Conservation (phyloP, 257 asterid species). For the Ilex aquifolium region DNA sequence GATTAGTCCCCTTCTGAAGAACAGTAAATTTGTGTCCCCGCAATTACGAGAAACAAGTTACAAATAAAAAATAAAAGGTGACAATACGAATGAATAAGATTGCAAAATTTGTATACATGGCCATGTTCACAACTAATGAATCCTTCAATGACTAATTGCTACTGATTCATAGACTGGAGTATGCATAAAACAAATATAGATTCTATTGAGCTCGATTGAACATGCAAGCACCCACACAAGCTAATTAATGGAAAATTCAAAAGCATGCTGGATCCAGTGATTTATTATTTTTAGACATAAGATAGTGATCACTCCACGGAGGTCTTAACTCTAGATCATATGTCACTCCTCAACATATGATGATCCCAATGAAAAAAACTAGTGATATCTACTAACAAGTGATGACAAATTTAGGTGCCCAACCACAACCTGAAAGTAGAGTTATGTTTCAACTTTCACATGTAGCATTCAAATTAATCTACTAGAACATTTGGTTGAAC, state of each 20-base stretch:
- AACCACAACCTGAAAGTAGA: neutral
- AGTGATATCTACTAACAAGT: too few species aligned
- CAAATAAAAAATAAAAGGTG: neutral
- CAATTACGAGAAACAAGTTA: neutral
- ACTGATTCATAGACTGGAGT: too few species aligned
- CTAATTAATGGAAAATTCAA: neutral
- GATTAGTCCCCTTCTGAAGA: conserved; percentile 80
- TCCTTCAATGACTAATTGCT: too few species aligned
- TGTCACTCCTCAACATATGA: neutral
- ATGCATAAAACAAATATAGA: too few species aligned
- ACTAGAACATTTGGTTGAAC: too few species aligned
- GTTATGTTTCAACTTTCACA: too few species aligned
- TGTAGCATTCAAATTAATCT: too few species aligned
- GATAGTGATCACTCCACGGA: neutral
- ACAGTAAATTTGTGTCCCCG: conserved; percentile 1
- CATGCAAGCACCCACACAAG: neutral
- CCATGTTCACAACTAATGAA: too few species aligned
- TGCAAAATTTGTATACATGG: neutral
- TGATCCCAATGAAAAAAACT: neutral
- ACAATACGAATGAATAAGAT: neutral
- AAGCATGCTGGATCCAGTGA: neutral
- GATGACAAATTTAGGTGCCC: neutral
- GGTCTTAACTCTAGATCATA: neutral
- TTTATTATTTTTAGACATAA: neutral
- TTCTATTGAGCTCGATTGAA: too few species aligned